Base-by-base conservation (phyloP, 306 rosid species). In the Alnus rubra region DNA sequence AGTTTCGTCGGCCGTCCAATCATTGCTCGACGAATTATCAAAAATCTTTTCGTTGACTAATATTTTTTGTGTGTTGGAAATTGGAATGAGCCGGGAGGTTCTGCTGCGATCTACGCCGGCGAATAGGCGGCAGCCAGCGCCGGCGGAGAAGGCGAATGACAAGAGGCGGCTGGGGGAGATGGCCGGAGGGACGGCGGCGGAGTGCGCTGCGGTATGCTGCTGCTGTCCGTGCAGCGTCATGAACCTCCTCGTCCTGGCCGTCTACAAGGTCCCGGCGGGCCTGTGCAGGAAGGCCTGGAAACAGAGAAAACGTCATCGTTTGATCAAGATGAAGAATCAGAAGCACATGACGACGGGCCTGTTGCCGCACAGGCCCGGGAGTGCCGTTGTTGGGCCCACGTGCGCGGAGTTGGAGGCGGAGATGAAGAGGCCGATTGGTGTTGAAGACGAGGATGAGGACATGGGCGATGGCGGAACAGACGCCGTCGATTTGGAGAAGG, bases 181-280 rank as follows among this genome's bases (percentile, higher is more conserved):
- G 1, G 97, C 91, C 0, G 98, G 98, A 0, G 83, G 86, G 0
- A 52, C 88, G 4, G 87, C 97, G n/a, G 98, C 97, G 0, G 95
- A 86, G 47, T 92, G 98, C 75, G 81, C 97, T 14, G 97, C 93
- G 2, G 85, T 94, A 9, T 89, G 89, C 39, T 94, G 98, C 59
- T 94, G 98, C 77, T 89, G 82, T 60, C 98, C 97, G 2, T 92
- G 87, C 82, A 45, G 88, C n/a, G 52, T 92, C 44, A 30, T 94
- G 81, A 76, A 94, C 69, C 49, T 91, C 15, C 60, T 88, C 7
- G 70, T 91, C 7, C 71, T 92, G 31, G 85, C 89, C 0, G 54
- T 89, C 1, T 92, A 89, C 84, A 88, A 72, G 69, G 80, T 91
- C 2, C 97, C 98, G 0, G 71, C 58, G 1, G 87, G 88, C 1